phyloP scores from a whole-genome alignment of 2,329 filamentous ascomycete species.

The Trichoderma pleuroti region DNA sequence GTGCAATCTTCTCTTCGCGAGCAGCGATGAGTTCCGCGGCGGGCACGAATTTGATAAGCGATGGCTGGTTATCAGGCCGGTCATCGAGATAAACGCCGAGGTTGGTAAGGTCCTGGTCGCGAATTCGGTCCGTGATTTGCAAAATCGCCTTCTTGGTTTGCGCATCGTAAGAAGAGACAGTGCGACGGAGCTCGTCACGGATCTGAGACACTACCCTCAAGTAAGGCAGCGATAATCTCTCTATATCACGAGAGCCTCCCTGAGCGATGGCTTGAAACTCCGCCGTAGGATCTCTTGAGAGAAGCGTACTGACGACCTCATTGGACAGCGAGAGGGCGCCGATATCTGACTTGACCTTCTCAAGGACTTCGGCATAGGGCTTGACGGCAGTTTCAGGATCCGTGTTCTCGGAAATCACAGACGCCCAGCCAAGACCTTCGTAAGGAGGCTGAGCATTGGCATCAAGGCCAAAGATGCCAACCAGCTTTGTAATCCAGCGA shows the following conservation, averaged over 20 bases:
- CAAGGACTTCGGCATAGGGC: slow-evolving; percentile 46
- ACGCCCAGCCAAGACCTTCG: slow-evolving; percentile 55
- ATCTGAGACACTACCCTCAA: slow-evolving; percentile 52
- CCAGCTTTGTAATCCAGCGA: slow-evolving; percentile 77
- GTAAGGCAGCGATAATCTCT: slow-evolving; percentile 54
- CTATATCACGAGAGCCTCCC: slow-evolving; percentile 47
- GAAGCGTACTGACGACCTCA: slow-evolving; percentile 40
- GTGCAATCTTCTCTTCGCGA: slow-evolving; percentile 56
- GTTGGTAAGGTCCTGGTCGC: slow-evolving; percentile 76
- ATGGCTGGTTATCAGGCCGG: slow-evolving; percentile 60
- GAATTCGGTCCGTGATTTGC: slow-evolving; percentile 71
- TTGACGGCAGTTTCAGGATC: slow-evolving; percentile 46
- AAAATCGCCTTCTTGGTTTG: slow-evolving; percentile 69
- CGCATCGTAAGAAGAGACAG: slow-evolving; percentile 46
- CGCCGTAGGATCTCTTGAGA: slow-evolving; percentile 41
- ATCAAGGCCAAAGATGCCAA: slow-evolving; percentile 81
- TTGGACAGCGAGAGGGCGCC: slow-evolving; percentile 47
- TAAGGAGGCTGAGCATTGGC: slow-evolving; percentile 54
- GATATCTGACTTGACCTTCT: slow-evolving; percentile 46
- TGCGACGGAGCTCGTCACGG: slow-evolving; percentile 59
- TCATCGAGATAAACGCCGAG: slow-evolving; percentile 88
- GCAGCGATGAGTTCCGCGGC: slow-evolving; percentile 55
- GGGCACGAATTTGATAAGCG: slow-evolving; percentile 67
- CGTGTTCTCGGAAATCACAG: slow-evolving; percentile 37
- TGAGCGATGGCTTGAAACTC: slow-evolving; percentile 47